Percentiles rank a stretch among this genome's conserved stretches.
phyloP scores from a whole-genome alignment of 768 basidiomycete species.

The Chiua virens region DNA sequence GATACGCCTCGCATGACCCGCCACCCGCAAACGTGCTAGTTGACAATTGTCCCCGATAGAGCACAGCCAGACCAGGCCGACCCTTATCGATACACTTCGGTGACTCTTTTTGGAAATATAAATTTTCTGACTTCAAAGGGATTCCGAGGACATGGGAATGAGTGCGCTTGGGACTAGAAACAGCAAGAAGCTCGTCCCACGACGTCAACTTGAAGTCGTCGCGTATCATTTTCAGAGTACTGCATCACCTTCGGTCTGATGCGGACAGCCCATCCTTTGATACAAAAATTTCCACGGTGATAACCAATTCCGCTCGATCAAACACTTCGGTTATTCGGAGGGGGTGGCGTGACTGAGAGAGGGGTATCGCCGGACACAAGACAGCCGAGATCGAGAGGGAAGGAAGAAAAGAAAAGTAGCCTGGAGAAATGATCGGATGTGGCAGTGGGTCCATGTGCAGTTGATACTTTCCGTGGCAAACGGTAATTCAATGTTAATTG shows the following conservation, averaged over 20 bases:
- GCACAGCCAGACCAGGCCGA: slow-evolving; percentile 5
- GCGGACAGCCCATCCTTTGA: not conserved
- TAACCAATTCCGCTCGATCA: slow-evolving; percentile 13
- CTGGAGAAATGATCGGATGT: not conserved
- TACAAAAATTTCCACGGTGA: slow-evolving; percentile 1
- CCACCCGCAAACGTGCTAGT: slow-evolving; percentile 10
- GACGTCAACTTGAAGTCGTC: slow-evolving; percentile 11
- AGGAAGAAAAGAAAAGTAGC: not conserved
- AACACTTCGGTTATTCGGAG: slow-evolving; percentile 18
- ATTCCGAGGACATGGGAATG: slow-evolving; percentile 21
- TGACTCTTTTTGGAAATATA: slow-evolving; percentile 14
- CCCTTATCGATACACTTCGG: slow-evolving; percentile 34
- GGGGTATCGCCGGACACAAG: not conserved
- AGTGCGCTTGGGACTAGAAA: not conserved
- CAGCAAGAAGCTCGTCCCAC: slow-evolving; percentile 20
- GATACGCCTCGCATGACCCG: slow-evolving; percentile 16
- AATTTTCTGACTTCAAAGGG: not conserved
- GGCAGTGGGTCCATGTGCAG: too few relatives aligned
- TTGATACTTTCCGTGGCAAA: too few relatives aligned
- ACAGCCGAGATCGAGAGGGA: not conserved
- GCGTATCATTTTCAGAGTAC: slow-evolving; percentile 10
- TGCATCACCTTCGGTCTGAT: slow-evolving; percentile 11
- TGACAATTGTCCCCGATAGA: slow-evolving; percentile 9
- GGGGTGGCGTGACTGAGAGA: not conserved
- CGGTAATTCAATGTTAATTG: too few relatives aligned